Evolutionary conservation across 345 rosid genomes (phyloP).

Genomic region (Eucalyptus albens): DNA sequence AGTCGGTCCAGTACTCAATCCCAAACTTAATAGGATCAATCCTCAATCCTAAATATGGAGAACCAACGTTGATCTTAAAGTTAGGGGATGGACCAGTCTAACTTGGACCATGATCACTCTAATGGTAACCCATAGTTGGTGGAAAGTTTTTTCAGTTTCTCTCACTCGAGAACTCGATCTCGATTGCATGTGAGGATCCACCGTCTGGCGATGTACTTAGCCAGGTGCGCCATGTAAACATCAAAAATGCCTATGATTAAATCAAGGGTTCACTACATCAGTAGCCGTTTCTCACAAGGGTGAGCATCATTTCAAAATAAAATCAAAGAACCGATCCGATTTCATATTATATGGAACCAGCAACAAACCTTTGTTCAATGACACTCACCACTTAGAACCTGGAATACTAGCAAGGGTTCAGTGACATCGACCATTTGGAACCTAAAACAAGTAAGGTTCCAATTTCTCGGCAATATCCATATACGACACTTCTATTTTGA

Average conservation of each 20-base stretch:
- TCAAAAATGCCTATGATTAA: background rate
- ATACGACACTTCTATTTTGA: background rate
- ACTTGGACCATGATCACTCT: too few species aligned
- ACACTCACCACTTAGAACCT: too few species aligned
- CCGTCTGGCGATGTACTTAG: background rate
- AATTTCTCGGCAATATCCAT: too few species aligned
- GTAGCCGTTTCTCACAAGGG: background rate
- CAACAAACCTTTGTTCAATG: background rate
- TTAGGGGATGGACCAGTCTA: accelerated
- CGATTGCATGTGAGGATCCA: background rate
- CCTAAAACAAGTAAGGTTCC: too few species aligned
- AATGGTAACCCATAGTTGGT: background rate
- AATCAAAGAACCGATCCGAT: too few species aligned
- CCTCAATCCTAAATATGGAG: accelerated
- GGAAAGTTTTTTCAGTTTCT: background rate
- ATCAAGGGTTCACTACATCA: background rate
- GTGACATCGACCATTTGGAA: too few species aligned
- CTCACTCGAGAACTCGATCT: background rate
- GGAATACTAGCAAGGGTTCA: too few species aligned
- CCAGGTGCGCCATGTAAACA: background rate
- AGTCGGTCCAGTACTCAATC: accelerated
- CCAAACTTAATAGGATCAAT: accelerated
- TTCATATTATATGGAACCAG: background rate
- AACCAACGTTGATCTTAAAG: too few species aligned
- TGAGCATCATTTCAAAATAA: too few species aligned